Base-by-base conservation (phyloP, 2,329 filamentous ascomycete genomes). In the Fusarium sp. region DNA sequence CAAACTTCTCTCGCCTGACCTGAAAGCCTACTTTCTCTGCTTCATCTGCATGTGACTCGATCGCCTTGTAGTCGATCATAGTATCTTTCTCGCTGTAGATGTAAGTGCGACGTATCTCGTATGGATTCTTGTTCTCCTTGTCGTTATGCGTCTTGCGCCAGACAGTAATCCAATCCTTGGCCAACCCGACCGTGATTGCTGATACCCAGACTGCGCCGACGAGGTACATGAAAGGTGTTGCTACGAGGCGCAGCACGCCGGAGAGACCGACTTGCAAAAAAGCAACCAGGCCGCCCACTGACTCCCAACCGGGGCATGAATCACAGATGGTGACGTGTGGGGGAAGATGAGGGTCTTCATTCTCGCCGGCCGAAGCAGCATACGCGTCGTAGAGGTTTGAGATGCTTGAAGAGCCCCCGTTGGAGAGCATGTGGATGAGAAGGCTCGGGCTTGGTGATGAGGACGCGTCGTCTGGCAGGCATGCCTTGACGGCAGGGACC, bases 51-150 rank as follows among this genome's bases (percentile, higher is more conserved):
- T 67, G 67, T 0, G 9, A n/a, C 22, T 73, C 62, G 0, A 73
- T 9, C 3, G 66, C 54, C 11, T 9, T 16, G 35, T 59, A 27
- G 1, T 35, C 6, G 1, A 74, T 24, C 6, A 74, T 18, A 13
- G 56, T 39, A 13, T 73, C 70, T 1, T 8, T 56, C 7, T 67
- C 54, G 9, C 71, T 73, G n/a, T 73, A 73, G 3, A 73, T 67
- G 6, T 71, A 73, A 0, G 67, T 60, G 1, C 70, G 67, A 2
- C 70, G 70, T 27, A 64, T n/a, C 18, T 73, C 71, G 1, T 64
- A 29, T 10, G 43, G 52, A 5, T 22, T 67, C 31, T 70, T 73
- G 2, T 65, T 52, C 5, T 48, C 16, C 18, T 59, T 64, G 4
- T 60, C 50, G 6, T 73, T 73, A 8, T 73, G 70, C 0, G 66